A percentile compares a stretch with the other conserved stretches of the same genome.
Evolutionary conservation across 2,329 filamentous ascomycete genomes (phyloP).

Genomic region (Fusarium sp.): DNA sequence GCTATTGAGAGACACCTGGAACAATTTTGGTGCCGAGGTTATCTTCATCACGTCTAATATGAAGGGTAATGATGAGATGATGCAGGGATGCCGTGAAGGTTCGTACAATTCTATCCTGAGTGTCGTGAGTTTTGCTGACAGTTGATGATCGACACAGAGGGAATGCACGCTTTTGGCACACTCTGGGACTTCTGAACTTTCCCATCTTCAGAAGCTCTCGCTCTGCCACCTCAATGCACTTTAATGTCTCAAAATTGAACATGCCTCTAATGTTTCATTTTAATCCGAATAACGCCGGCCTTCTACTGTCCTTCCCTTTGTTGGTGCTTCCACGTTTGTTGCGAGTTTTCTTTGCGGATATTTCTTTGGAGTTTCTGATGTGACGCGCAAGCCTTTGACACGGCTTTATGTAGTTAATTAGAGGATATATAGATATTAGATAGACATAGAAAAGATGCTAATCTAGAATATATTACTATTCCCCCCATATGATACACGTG

Average conservation of each 20-base stretch:
- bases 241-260: not conserved
- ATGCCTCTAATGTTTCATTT: not conserved
- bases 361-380: not conserved
- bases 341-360: too few species aligned
- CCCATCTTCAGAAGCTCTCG: rapidly evolving
- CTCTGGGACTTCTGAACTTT: not conserved
- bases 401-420: too few species aligned
- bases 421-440: not conserved
- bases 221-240: too few species aligned
- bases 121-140: rapidly evolving
- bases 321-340: too few species aligned
- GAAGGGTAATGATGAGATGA: not conserved
- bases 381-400: not conserved
- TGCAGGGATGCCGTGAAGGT: not conserved
- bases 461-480: too few species aligned
- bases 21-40: not conserved
- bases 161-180: not conserved
- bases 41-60: slow-evolving; percentile 2
- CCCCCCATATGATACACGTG: too few species aligned
- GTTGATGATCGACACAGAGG: rapidly evolving
- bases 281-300: rapidly evolving
- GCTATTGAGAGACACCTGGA: not conserved
- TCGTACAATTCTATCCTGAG: not conserved
- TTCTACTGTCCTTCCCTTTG: not conserved
- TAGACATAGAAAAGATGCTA: not conserved